phyloP scores from a whole-genome alignment of 768 basidiomycete species.

The Amylocystis lapponica region DNA sequence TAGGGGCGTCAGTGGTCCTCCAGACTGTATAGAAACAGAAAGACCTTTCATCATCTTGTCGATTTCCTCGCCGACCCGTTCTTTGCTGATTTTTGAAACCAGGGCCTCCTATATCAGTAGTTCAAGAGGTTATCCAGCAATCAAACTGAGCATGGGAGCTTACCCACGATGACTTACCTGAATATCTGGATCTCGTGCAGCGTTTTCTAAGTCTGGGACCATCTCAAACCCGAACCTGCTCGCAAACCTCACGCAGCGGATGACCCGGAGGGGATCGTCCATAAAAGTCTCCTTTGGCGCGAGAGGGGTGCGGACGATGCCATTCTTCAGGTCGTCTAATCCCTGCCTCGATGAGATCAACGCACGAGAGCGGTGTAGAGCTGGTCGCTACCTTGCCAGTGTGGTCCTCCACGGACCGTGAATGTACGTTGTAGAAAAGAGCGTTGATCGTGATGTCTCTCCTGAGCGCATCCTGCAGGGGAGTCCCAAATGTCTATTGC shows the following conservation, averaged over 20 bases:
- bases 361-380: not conserved
- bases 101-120: constrained; percentile 47
- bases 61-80: constrained; percentile 88
- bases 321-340: constrained; percentile 71
- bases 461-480: constrained; percentile 82
- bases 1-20: constrained; percentile 2
- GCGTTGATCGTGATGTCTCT: constrained; percentile 95
- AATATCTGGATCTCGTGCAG: constrained; percentile 55
- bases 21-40: constrained; percentile 1
- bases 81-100: constrained; percentile 77
- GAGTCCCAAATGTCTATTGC: constrained; percentile 81
- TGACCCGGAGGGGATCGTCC: constrained; percentile 91
- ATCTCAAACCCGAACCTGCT: constrained; percentile 83
- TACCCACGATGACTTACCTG: constrained; percentile 47
- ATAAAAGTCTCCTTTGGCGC: constrained; percentile 82
- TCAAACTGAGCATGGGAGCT: not conserved
- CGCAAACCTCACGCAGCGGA: constrained; percentile 88
- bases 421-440: constrained; percentile 93
- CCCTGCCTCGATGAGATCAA: constrained; percentile 45
- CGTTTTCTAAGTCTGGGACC: constrained; percentile 57
- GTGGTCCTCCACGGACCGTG: constrained; percentile 77
- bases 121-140: not conserved
- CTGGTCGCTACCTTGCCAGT: constrained; percentile 57
- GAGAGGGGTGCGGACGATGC: constrained; percentile 84
- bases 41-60: constrained; percentile 90